Evolutionary conservation across 352 stramenopile genomes (phyloP).

Genomic region (Pythium biforme): DNA sequence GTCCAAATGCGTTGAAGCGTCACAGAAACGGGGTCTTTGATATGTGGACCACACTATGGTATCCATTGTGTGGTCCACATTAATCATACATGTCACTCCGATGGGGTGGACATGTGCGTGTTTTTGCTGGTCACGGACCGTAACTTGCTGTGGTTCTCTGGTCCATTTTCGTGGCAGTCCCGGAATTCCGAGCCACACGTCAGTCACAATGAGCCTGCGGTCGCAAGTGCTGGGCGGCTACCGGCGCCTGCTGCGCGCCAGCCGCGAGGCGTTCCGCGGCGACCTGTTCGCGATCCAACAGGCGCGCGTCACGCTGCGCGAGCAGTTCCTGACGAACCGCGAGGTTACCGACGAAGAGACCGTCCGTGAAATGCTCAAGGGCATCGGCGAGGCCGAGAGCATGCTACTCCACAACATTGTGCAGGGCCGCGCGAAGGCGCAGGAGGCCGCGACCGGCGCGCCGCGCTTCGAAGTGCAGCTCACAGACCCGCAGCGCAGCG

Average conservation of each 20-base stretch:
- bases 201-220: constrained; percentile 43
- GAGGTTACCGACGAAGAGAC: constrained; percentile 53
- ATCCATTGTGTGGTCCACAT: not conserved
- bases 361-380: constrained; percentile 59
- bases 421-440: constrained; percentile 59
- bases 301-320: constrained; percentile 54
- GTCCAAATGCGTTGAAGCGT: not conserved
- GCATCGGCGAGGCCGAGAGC: constrained; percentile 75
- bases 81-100: not conserved
- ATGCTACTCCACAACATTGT: constrained; percentile 89
- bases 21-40: constrained; percentile 3
- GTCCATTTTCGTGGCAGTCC: no score
- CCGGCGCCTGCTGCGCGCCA: constrained; percentile 70
- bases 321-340: constrained; percentile 67
- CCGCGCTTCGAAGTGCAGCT: constrained; percentile 73
- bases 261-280: constrained; percentile 66
- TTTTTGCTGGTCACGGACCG: not conserved
- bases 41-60: constrained; percentile 6
- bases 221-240: constrained; percentile 74
- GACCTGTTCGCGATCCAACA: constrained; percentile 65
- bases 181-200: no score
- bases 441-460: constrained; percentile 25
- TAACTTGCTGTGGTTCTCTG: no score
- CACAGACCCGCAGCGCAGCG: constrained; percentile 69
- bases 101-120: not conserved